These are phyloP conservation scores for Citrus cavaleriei DNA, from an alignment of 345 rosid genomes.

Conservation along the genomic window DNA sequence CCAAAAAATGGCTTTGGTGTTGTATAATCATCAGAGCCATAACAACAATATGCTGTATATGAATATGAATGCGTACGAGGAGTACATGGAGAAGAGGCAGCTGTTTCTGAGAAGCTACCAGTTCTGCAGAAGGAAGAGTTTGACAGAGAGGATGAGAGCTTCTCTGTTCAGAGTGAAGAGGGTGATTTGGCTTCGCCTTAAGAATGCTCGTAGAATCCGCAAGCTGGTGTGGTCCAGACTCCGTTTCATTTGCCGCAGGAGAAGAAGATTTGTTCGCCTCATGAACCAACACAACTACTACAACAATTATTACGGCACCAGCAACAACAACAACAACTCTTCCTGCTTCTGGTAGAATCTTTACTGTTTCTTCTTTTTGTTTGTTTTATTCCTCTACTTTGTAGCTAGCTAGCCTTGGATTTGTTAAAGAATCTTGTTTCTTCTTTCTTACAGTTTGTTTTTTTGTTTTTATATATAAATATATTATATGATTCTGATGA, in stretches of 20 bases:
- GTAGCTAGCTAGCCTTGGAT: too few relatives aligned
- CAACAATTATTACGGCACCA: background rate
- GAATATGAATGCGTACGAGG: too few relatives aligned
- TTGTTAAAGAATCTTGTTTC: background rate
- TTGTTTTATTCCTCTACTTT: background rate
- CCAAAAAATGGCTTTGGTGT: background rate
- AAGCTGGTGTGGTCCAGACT: slow-evolving; percentile 55
- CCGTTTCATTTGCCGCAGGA: slow-evolving; percentile 33
- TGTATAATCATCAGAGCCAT: background rate
- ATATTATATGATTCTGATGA: too few relatives aligned
- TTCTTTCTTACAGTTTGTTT: background rate
- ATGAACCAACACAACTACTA: slow-evolving; percentile 23
- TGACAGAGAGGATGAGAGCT: slow-evolving; percentile 45
- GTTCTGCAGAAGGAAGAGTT: slow-evolving; percentile 57
- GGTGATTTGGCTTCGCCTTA: slow-evolving; percentile 43
- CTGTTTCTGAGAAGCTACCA: slow-evolving; percentile 75
- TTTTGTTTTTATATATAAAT: too few relatives aligned
- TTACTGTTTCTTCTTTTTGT: background rate
- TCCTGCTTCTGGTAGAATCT: slow-evolving; percentile 17
- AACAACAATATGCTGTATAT: too few relatives aligned
- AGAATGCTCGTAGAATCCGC: slow-evolving; percentile 40
- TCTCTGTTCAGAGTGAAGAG: slow-evolving; percentile 49
- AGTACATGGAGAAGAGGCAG: slow-evolving; percentile 63
- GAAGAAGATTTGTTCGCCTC: slow-evolving; percentile 46
- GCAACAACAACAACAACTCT: background rate